Evolutionary conservation across 306 rosid species (phyloP), one percentile per base, ranked within the genome.

Genomic region (Acacia confusa): DNA sequence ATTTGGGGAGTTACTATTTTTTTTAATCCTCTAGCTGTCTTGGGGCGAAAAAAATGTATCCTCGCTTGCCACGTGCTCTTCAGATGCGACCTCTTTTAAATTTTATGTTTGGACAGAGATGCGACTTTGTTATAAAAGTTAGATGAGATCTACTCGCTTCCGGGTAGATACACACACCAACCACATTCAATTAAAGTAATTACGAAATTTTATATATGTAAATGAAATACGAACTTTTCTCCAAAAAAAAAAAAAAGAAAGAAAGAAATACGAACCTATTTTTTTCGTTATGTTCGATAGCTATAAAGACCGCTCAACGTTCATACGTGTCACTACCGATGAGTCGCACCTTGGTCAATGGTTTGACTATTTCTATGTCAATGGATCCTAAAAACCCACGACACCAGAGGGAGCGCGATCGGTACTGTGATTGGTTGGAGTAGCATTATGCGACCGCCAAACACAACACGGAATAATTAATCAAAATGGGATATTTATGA

Each of bases 11-110:
- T 30, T 0, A 32, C 0, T 34, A 34, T 34, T 34, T 2, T n/a
- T 53, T 30, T 38, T 73, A 24, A 43, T 22, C 24, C 4, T 82
- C 81, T 73, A 13, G 28, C 28, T 9, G 28, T n/a, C 28, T 7
- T n/a, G 28, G 25, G 28, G 28, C 1, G 14, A 20, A 9, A 20
- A 2, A n/a, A 57, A n/a, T 7, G 43, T 8, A 41, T 2, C 80
- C 81, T 68, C n/a, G 50, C 44, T 67, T 80, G 81, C 81, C 85
- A 80, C 85, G 32, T 77, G 87, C 41, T 53, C 24, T 52, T 17
- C n/a, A 52, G 60, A 52, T 52, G 60, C 60, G 60, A 52, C 60
- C 10, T 6, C 7, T 52, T 52, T 52, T 20, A 16, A 16, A 2
- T 45, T 15, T 48, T 45, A 11, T 45, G 0, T 44, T 0, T 44